Evolutionary conservation across 805 yeast genomes (phyloP).

Genomic region (Millerozyma acaciae): DNA sequence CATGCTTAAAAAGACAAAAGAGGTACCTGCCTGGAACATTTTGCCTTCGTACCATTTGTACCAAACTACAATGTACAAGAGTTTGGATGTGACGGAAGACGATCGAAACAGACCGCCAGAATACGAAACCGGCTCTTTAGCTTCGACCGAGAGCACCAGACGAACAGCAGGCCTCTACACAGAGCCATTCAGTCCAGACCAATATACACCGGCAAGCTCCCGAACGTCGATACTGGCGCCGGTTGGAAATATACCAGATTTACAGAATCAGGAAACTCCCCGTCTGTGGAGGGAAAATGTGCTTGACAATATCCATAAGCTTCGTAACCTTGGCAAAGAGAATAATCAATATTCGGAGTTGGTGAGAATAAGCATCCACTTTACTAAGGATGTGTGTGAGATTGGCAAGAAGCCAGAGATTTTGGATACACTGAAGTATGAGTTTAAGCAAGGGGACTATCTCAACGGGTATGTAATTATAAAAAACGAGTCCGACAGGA

Average conservation of each 20-base stretch:
- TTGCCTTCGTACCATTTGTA: constrained; percentile 39
- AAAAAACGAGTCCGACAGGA: constrained; percentile 35
- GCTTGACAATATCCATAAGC: constrained; percentile 33
- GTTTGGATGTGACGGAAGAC: constrained; percentile 11
- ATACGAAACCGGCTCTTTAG: constrained; percentile 10
- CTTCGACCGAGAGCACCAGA: no score
- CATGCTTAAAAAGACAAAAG: constrained; percentile 2
- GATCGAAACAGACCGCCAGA: constrained; percentile 16
- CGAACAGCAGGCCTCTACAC: neutral
- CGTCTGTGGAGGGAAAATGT: constrained; percentile 34
- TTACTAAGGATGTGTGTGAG: constrained; percentile 33
- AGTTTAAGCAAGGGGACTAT: constrained; percentile 65
- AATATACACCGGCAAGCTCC: neutral
- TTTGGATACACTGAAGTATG: constrained; percentile 34
- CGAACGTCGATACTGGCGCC: neutral
- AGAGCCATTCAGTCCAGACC: neutral
- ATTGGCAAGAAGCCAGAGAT: constrained; percentile 21
- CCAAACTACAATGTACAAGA: constrained; percentile 14
- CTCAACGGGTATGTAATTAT: constrained; percentile 54
- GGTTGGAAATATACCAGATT: constrained; percentile 22
- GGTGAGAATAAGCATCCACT: constrained; percentile 24
- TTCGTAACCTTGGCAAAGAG: constrained; percentile 28
- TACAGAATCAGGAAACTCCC: no score
- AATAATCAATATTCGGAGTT: constrained; percentile 23
- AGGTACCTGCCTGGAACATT: constrained; percentile 34